Percentiles rank a stretch among this genome's conserved stretches.
phyloP scores from a whole-genome alignment of 2,329 filamentous ascomycete genomes.

The Fusarium mexicanum region DNA sequence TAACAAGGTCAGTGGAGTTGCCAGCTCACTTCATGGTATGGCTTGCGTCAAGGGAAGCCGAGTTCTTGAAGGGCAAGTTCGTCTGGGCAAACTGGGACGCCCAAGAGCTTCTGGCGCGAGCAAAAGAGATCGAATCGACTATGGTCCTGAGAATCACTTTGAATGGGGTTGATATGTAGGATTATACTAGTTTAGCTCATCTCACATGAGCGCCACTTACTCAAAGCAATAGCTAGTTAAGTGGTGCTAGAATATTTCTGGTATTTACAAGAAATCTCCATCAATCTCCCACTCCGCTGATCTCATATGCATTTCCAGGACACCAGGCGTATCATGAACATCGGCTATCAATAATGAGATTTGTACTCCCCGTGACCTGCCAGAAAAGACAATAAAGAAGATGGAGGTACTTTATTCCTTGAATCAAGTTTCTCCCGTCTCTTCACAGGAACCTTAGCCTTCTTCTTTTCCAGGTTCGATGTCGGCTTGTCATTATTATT shows the following conservation, averaged over 20 bases:
- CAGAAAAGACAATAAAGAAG: too few species aligned
- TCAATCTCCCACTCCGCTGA: accelerated
- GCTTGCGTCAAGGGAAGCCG: background rate
- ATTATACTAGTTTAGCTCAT: background rate
- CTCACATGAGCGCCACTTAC: accelerated
- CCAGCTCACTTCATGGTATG: slow-evolving; percentile 19
- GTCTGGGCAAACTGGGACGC: slow-evolving; percentile 14
- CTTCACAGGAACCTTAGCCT: accelerated
- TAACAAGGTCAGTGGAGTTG: background rate
- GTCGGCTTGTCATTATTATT: accelerated
- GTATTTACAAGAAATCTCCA: background rate
- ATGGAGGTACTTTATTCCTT: background rate
- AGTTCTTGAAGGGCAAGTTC: background rate
- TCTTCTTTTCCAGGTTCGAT: accelerated
- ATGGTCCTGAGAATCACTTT: background rate
- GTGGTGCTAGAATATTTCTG: background rate
- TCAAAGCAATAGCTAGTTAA: background rate
- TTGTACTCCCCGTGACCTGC: too few species aligned
- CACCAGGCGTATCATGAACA: background rate
- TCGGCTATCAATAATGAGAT: background rate
- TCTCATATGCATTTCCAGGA: background rate
- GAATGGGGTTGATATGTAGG: background rate
- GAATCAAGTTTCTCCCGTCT: background rate
- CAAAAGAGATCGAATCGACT: background rate
- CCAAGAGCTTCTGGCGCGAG: background rate